Evolutionary conservation across 345 rosid species (phyloP).

Genomic region (Garcia nutans): DNA sequence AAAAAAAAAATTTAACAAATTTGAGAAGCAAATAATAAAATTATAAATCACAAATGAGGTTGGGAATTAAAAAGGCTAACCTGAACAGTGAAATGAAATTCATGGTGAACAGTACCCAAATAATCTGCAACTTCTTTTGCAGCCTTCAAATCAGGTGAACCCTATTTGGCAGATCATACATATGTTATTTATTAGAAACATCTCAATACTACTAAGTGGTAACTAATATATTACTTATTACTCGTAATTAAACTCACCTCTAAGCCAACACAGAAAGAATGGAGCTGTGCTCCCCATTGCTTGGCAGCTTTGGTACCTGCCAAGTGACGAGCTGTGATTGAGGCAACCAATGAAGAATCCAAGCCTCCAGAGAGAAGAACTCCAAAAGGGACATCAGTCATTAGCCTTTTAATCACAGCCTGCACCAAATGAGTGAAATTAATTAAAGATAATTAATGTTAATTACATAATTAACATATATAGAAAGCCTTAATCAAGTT

Average conservation of each 20-base stretch:
- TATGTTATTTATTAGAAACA: no score
- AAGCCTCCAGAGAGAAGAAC: slow-evolving; percentile 87
- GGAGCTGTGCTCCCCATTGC: slow-evolving; percentile 80
- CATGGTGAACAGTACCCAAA: slow-evolving; percentile 73
- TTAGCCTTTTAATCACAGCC: slow-evolving; percentile 80
- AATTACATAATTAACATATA: no score
- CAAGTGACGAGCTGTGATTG: slow-evolving; percentile 67
- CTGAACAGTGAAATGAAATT: slow-evolving; percentile 78
- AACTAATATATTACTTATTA: no score
- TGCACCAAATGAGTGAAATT: slow-evolving; percentile 16
- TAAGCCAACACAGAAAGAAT: slow-evolving; percentile 64
- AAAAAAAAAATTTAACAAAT: no score
- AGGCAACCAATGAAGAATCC: slow-evolving; percentile 83
- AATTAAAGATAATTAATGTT: no score
- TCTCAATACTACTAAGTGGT: no score
- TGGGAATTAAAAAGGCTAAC: slow-evolving; percentile 21
- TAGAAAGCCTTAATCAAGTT: no score
- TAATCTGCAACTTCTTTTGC: slow-evolving; percentile 81
- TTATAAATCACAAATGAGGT: no score
- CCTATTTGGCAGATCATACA: slow-evolving; percentile 36
- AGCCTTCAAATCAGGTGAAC: slow-evolving; percentile 75
- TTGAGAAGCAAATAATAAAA: no score
- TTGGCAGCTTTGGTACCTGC: slow-evolving; percentile 58
- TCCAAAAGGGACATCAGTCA: slow-evolving; percentile 92
- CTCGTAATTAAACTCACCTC: no score